Percentiles rank a stretch among this genome's conserved stretches.
phyloP scores from a whole-genome alignment of 2,329 filamentous ascomycete species.

The Nigrospora oryzae region DNA sequence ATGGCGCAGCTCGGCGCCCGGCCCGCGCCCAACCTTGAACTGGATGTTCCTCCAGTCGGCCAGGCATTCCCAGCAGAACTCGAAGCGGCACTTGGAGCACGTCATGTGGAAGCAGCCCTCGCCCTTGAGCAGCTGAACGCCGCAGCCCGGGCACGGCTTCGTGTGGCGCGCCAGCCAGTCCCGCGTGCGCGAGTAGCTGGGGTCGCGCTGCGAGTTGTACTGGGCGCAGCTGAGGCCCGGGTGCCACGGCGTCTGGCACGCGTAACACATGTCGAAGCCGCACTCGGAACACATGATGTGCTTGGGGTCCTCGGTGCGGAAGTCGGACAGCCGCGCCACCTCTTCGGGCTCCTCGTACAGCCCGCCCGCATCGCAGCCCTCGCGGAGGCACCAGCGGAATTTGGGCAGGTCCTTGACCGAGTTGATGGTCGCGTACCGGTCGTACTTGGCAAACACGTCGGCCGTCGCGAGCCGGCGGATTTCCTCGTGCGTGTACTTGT shows the following conservation, averaged over 20 bases:
- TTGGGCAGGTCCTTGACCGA: conserved; percentile 5
- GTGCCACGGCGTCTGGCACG: conserved; percentile 16
- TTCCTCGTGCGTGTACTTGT: conserved; percentile 4
- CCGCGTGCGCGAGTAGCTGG: conserved; percentile 5
- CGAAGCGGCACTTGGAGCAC: conserved; percentile 4
- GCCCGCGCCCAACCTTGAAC: background rate
- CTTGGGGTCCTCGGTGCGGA: conserved; percentile 3
- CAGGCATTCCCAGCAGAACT: conserved; percentile 21
- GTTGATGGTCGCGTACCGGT: conserved; percentile 6
- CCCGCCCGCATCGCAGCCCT: conserved; percentile 12
- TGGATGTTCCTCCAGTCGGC: conserved; percentile 12
- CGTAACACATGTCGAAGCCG: conserved; percentile 16
- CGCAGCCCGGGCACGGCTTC: conserved; percentile 16
- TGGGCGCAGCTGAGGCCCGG: conserved; percentile 11
- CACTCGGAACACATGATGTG: conserved; percentile 14
- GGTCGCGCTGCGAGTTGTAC: conserved; percentile 4
- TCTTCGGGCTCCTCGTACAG: conserved; percentile 8
- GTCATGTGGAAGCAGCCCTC: conserved; percentile 10
- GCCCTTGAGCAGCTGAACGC: conserved; percentile 11
- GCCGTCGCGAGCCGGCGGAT: conserved; percentile 4
- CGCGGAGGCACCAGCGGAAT: conserved; percentile 14
- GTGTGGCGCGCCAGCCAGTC: conserved; percentile 12
- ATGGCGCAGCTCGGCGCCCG: conserved; percentile 2
- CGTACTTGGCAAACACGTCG: conserved; percentile 6
- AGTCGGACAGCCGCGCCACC: background rate